Evolutionary conservation across 164 flowering plant genomes (phyloP).

Genomic region (Aristolochia fimbriata): DNA sequence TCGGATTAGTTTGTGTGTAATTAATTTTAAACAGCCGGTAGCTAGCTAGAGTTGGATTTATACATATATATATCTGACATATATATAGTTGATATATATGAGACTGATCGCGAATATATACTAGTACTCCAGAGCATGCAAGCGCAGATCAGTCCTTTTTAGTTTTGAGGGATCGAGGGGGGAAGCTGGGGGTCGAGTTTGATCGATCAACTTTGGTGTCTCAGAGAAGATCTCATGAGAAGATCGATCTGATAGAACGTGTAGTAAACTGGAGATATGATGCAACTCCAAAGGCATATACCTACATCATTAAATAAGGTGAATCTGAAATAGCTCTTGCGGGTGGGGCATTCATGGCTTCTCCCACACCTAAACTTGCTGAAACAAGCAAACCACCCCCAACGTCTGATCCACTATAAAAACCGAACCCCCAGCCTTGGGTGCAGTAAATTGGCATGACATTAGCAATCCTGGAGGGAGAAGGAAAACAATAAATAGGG

Average conservation of each 20-base stretch:
- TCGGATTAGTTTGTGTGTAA: too few species aligned
- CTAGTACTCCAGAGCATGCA: too few species aligned
- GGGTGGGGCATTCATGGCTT: constrained; percentile 12
- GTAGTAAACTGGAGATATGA: too few species aligned
- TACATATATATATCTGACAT: too few species aligned
- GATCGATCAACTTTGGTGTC: too few species aligned
- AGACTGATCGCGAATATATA: too few species aligned
- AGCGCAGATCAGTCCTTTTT: too few species aligned
- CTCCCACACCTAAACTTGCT: constrained; percentile 8
- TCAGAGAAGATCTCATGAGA: neutral
- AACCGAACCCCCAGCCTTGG: neutral
- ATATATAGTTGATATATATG: too few species aligned
- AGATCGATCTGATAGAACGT: neutral
- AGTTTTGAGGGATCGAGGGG: too few species aligned
- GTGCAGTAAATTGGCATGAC: neutral
- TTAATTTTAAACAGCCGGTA: too few species aligned
- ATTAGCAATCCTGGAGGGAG: neutral
- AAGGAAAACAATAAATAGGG: neutral
- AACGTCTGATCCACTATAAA: neutral
- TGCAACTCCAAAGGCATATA: neutral
- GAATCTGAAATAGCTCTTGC: constrained; percentile 12
- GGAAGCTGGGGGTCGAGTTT: too few species aligned
- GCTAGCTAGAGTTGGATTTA: too few species aligned
- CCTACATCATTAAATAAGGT: constrained; percentile 10
- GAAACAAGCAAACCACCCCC: neutral